Evolutionary conservation across 805 yeast genomes (phyloP), one percentile per base, ranked within the genome.

Genomic region (Cyberlindnera veronae): DNA sequence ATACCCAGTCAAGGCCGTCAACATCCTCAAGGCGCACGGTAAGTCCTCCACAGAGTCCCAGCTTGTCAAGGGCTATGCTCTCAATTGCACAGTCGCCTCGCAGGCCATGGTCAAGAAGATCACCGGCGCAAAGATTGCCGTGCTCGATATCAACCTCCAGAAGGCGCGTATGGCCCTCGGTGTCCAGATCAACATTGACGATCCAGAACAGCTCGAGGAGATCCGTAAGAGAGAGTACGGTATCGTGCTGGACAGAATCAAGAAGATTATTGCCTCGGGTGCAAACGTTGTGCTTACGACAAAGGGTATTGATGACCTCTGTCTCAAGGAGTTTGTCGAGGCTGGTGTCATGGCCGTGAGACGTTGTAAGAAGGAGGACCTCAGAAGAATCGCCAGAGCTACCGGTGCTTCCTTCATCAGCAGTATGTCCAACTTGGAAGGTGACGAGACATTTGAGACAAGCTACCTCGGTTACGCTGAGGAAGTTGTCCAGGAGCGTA

Each of bases 141-240:
- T 87, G 53, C 74, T 90, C 50, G 97, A 90, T 66, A 77, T 93
- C 64, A 91, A 95, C 66, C 71, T 93, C 59, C 99, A 95, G 63
- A 91, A 90, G 63, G 93, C 96, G 3, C 79, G 90, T 61, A 88
- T 93, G 96, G 96, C 97, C 30, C 80, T 93, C 80, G 99, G 99
- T 40, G 98, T 93, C 38, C 95, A 89, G 64, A 86, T 93, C 64
- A 90, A 90, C 61, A 88, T 93, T 59, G 95, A 87, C 55, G 97
- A 93, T 62, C 99, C 99, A 30, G 96, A 93, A 54, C 96, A 88
- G 66, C 76, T 93, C 53, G 99, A 93, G 69, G 70, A 79, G 81
- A 62, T 96, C 93, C 34, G 99, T 90, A 72, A 84, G 80, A 67
- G 84, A 76, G 51, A 93, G 87, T 71, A 91, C 87, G 98, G 84